phyloP scores from a whole-genome alignment of 2,329 filamentous ascomycete genomes.

The Dothideomycetidae sp. region DNA sequence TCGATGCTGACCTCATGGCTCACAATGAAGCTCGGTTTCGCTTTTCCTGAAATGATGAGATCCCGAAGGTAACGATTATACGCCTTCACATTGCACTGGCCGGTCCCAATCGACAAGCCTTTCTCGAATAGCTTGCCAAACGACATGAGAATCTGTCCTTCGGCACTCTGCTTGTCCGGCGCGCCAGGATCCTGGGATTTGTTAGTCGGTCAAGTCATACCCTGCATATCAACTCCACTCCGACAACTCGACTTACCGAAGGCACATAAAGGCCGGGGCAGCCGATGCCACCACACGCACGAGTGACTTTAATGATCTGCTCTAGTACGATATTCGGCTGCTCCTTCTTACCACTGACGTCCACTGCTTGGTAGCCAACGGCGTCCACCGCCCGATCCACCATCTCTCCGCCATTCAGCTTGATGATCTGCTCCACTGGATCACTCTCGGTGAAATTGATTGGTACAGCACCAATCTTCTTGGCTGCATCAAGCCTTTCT shows the following conservation, averaged over 20 bases:
- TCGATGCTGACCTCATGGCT: conserved; percentile 50
- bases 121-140: conserved; percentile 59
- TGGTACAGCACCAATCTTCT: conserved; percentile 47
- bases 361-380: conserved; percentile 51
- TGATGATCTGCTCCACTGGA: conserved; percentile 46
- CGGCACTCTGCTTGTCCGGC: conserved; percentile 44
- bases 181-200: conserved; percentile 41
- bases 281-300: conserved; percentile 46
- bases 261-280: conserved; percentile 41
- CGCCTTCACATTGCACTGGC: conserved; percentile 54
- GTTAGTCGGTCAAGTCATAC: conserved; percentile 11
- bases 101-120: conserved; percentile 45
- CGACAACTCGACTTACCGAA: conserved; percentile 10
- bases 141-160: conserved; percentile 48
- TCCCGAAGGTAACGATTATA: conserved; percentile 54
- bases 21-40: conserved; percentile 53
- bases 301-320: conserved; percentile 48
- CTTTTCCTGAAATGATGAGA: conserved; percentile 48
- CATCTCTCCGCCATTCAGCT: conserved; percentile 40
- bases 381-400: conserved; percentile 52
- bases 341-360: conserved; percentile 41
- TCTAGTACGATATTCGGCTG: conserved; percentile 50
- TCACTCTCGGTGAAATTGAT: conserved; percentile 48
- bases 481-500: conserved; percentile 43
- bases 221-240: conserved; percentile 24